A percentile compares a stretch with the other conserved stretches of the same genome.
Evolutionary conservation across 2,329 filamentous ascomycete genomes (phyloP).

Genomic region (Pseudogymnoascus sp.): DNA sequence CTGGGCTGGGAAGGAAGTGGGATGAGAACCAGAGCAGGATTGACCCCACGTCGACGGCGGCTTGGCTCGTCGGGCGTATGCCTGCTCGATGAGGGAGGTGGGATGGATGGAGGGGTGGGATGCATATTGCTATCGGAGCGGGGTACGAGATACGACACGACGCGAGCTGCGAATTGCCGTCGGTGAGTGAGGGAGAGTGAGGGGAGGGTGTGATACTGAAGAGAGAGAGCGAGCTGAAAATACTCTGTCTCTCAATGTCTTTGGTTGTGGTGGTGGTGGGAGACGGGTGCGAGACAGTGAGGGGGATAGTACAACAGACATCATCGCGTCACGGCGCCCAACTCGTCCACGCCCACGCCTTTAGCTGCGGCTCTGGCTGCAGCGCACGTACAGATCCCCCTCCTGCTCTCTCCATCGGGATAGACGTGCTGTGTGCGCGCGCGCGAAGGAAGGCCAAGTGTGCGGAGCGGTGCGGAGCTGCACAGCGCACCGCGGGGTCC

Average conservation of each 20-base stretch:
- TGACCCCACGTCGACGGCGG: conserved; percentile 4
- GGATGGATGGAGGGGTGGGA: conserved; percentile 6
- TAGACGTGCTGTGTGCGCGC: background rate
- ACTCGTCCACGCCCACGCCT: background rate
- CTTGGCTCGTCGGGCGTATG: background rate
- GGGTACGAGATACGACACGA: conserved; percentile 1
- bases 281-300: background rate
- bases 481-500: conserved; percentile 5
- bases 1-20: background rate
- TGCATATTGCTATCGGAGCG: background rate
- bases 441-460: conserved; percentile 1
- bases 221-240: background rate
- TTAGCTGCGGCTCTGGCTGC: background rate
- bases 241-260: background rate
- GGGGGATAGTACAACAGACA: conserved; percentile 3
- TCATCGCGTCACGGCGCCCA: background rate
- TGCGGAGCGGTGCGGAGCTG: background rate
- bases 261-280: background rate
- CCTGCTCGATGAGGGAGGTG: conserved; percentile 1
- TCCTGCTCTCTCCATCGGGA: background rate
- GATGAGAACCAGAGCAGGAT: background rate
- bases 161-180: background rate
- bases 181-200: background rate
- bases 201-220: background rate
- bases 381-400: background rate